Base-by-base conservation (phyloP, 495 filamentous ascomycete genomes). In the Xylaria acuta region DNA sequence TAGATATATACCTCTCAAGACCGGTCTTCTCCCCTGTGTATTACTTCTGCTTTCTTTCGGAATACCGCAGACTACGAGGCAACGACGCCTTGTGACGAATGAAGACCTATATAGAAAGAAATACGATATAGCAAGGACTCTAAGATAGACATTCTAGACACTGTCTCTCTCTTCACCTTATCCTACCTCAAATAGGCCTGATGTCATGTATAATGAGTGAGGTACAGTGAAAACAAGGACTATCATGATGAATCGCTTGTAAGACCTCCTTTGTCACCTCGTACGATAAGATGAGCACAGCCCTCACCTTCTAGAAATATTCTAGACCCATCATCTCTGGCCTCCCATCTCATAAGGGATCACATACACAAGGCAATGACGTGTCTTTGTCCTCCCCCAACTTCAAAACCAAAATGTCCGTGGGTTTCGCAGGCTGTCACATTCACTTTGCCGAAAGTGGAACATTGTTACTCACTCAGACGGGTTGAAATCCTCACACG, bases 191-290 rank as follows among this genome's bases (percentile, higher is more conserved):
- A 70, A 62, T 27, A 3, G 25, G 6, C 43, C 43, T 63, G 1
- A 51, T 36, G 12, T 1, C 14, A 49, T 7, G 20, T 25, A 64
- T 20, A 30, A 63, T 53, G 22, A 51, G 58, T 63, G 68, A 63
- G 36, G 1, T 41, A 14, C 4, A n/a, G 68, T 70, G 68, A 49
- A 30, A n/a, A 54, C 45, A 70, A 70, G 32, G 58, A 70, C 32
- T 3, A 69, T 12, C n/a, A 18, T 22, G 38, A 30, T 59, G 53
- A 45, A 45, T 41, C 25, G 30, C 59, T 32, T 32, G 41, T 51
- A 40, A 70, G 58, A 70, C 68, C 56, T n/a, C 22, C 68, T 70
- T 70, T 70, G 68, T 70, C 20, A 27, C 2, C 45, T 38, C 27
- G n/a, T 32, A 64, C 68, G 58, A 70, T 64, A 70, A 70, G 45